Evolutionary conservation across 768 basidiomycete genomes (phyloP), one percentile per base, ranked within the genome.

Genomic region (Boletus speciosus): DNA sequence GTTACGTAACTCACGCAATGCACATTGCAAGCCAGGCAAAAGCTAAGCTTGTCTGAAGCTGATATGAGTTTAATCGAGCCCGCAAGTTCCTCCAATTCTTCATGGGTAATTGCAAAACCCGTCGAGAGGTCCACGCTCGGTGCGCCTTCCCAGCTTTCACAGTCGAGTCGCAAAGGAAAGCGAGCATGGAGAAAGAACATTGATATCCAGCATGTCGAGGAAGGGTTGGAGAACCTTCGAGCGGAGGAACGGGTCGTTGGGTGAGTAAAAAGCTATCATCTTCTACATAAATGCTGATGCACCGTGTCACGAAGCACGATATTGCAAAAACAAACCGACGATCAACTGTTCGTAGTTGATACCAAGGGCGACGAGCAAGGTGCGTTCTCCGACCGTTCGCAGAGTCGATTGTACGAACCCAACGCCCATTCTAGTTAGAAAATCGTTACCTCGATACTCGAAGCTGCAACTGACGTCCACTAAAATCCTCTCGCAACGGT

Each of bases 161-260:
- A 95, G 69, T 70, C 83, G 0, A 90, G 86, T 62, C 76, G 93
- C 53, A 96, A 93, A 69, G 91, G 93, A n/a, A 96, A 96, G 69
- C 83, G 82, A 52, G 84, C 93, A 44, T 96, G 94, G 94, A 73
- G 94, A 67, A 96, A 97, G 74, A 91, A 97, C 70, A 85, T 96
- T 49, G 85, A 96, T 67, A 80, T 96, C 47, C 81, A 82, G 25
- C 84, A 84, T 47, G 84, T 94, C 19, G 93, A 95, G 62, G 74
- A 77, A 44, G 84, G 82, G 3, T 64, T 95, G 58, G 93, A 95
- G 69, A 80, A 75, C 53, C 73, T 90, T 56, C 76, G 93, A 50
- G 81, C 80, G n/a, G 90, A 95, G 67, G 93, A 95, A 66, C 76
- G 90, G 51, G 79, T 85, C 5, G 81, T 80, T 57, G 93, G 93